A percentile compares a stretch with the other conserved stretches of the same genome.
These are phyloP conservation scores for Phytophthora litchii DNA, from an alignment of 352 stramenopile genomes.

Conservation along the genomic window DNA sequence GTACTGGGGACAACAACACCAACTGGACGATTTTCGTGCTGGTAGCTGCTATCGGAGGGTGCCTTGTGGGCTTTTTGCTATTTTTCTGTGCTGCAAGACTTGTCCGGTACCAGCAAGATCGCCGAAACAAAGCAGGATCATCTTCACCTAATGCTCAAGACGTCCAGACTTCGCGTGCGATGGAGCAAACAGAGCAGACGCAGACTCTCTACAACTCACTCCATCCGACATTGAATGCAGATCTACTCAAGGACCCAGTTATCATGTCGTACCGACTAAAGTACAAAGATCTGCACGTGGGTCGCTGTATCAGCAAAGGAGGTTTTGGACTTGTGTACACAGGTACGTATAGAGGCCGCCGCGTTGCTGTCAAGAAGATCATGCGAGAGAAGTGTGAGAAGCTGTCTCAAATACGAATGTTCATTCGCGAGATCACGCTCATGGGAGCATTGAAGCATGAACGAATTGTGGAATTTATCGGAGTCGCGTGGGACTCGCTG, in stretches of 20 bases:
- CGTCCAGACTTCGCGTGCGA: constrained; percentile 21
- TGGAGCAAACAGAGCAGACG: constrained; percentile 30
- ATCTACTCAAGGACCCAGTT: constrained; percentile 43
- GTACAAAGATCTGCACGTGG: constrained; percentile 45
- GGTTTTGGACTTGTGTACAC: constrained; percentile 51
- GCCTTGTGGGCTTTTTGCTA: constrained; percentile 41
- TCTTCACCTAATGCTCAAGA: constrained; percentile 18
- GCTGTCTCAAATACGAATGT: constrained; percentile 42
- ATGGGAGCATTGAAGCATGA: constrained; percentile 63
- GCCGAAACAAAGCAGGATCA: constrained; percentile 9
- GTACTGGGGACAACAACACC: constrained; percentile 9
- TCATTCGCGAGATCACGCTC: constrained; percentile 67
- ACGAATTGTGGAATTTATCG: constrained; percentile 74
- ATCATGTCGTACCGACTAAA: constrained; percentile 45
- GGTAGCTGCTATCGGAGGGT: constrained; percentile 39
- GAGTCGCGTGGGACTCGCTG: constrained; percentile 68
- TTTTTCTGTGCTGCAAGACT: constrained; percentile 39
- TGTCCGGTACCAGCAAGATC: constrained; percentile 17
- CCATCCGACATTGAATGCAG: constrained; percentile 37
- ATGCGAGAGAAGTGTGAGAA: constrained; percentile 43
- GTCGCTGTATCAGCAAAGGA: constrained; percentile 49
- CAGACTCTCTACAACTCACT: constrained; percentile 52
- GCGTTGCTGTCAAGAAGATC: constrained; percentile 54
- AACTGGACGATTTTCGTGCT: constrained; percentile 44
- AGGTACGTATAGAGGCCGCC: constrained; percentile 38